Evolutionary conservation across 768 basidiomycete species (phyloP).

Genomic region (Mycena capillaripes): DNA sequence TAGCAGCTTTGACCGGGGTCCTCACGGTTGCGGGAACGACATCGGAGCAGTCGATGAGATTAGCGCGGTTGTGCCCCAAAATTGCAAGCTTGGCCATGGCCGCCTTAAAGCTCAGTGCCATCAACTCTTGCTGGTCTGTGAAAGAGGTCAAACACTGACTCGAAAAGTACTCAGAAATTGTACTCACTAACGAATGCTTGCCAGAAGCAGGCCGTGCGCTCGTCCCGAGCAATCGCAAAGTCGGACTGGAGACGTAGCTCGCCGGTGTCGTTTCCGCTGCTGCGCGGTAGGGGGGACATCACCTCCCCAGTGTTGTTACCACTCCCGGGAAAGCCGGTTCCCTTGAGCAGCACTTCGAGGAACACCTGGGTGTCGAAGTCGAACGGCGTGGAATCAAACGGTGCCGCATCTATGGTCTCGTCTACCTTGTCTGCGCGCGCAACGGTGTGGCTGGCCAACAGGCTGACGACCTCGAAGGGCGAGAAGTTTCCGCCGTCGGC

Average conservation of each 20-base stretch:
- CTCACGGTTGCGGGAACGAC: slow-evolving; percentile 4
- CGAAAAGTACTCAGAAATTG: background rate
- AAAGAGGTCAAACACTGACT: background rate
- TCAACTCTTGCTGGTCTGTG: background rate
- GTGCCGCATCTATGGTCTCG: slow-evolving; percentile 43
- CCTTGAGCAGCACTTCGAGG: slow-evolving; percentile 50
- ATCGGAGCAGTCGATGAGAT: slow-evolving; percentile 14
- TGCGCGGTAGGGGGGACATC: slow-evolving; percentile 43
- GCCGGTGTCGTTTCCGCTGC: slow-evolving; percentile 40
- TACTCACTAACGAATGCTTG: slow-evolving; percentile 26
- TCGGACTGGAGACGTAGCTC: slow-evolving; percentile 58
- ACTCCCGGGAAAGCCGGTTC: slow-evolving; percentile 37
- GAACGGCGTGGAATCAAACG: slow-evolving; percentile 54
- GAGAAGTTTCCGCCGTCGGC: slow-evolving; percentile 44
- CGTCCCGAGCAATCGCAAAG: slow-evolving; percentile 42
- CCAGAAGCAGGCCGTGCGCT: slow-evolving; percentile 43
- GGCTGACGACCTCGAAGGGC: slow-evolving; percentile 41
- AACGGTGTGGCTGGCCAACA: slow-evolving; percentile 44
- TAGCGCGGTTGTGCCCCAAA: background rate
- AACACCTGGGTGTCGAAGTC: slow-evolving; percentile 52
- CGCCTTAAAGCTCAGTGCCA: background rate
- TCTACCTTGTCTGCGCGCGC: slow-evolving; percentile 47
- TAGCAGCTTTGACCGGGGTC: background rate
- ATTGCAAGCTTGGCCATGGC: slow-evolving; percentile 20
- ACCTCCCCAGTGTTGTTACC: slow-evolving; percentile 48